Conservation (phyloP, 805 yeast species). For the Zygosaccharomyces rouxii region DNA sequence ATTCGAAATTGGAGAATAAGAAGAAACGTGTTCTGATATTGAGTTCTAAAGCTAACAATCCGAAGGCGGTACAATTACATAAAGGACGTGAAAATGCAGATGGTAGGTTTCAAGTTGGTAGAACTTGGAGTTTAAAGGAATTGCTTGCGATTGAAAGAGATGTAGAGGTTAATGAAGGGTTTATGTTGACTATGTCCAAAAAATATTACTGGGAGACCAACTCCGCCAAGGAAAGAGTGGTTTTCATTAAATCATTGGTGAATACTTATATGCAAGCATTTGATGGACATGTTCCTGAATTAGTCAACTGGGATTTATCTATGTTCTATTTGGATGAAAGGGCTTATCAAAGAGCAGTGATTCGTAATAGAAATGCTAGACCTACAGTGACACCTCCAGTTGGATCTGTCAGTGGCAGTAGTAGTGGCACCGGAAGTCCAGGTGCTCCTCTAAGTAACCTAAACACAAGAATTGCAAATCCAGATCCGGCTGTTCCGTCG, state of each 20-base stretch:
- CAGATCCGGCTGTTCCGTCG: neutral
- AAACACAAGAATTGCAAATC: neutral
- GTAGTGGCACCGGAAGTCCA: neutral
- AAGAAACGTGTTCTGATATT: slow-evolving; percentile 55
- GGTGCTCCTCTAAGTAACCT: neutral
- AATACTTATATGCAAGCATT: slow-evolving; percentile 53
- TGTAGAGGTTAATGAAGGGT: slow-evolving; percentile 48
- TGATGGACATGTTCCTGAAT: slow-evolving; percentile 49
- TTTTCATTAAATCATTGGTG: slow-evolving; percentile 50
- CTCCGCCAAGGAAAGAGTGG: slow-evolving; percentile 52
- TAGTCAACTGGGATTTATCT: slow-evolving; percentile 48
- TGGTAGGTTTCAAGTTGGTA: slow-evolving; percentile 78
- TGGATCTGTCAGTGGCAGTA: neutral
- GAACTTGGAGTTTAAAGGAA: slow-evolving; percentile 85
- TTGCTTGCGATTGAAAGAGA: slow-evolving; percentile 55
- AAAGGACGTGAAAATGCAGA: slow-evolving; percentile 80
- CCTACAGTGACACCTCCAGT: neutral
- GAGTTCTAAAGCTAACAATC: slow-evolving; percentile 51
- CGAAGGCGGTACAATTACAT: slow-evolving; percentile 68
- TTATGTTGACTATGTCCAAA: slow-evolving; percentile 61
- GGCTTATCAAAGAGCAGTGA: slow-evolving; percentile 35
- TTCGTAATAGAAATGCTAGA: slow-evolving; percentile 10
- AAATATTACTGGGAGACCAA: slow-evolving; percentile 79
- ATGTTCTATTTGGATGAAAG: slow-evolving; percentile 39
- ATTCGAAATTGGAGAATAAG: slow-evolving; percentile 43